These are phyloP conservation scores for Ceratocystis cacaofunesta DNA, from an alignment of 2,329 filamentous ascomycete genomes.

Conservation along the genomic window DNA sequence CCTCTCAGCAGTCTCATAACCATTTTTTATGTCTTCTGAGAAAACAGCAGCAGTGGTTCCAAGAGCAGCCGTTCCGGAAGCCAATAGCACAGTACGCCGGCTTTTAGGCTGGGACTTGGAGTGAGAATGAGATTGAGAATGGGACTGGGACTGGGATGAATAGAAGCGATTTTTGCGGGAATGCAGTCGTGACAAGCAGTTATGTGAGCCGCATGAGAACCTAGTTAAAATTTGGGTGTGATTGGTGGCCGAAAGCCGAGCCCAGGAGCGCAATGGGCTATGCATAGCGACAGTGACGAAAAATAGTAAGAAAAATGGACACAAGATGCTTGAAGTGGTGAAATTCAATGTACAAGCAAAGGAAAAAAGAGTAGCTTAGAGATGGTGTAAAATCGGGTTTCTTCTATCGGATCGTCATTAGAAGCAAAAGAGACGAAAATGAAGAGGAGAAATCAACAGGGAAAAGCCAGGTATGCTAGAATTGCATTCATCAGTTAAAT, in stretches of 20 bases:
- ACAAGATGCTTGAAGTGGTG: neutral
- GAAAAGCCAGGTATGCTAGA: neutral
- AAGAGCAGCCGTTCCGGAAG: slow-evolving; percentile 37
- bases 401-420: neutral
- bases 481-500: neutral
- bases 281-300: slow-evolving; percentile 2
- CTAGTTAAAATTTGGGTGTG: neutral
- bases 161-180: slow-evolving; percentile 8
- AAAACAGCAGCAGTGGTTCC: slow-evolving; percentile 38
- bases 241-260: slow-evolving; percentile 11
- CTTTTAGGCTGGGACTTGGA: neutral
- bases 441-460: neutral
- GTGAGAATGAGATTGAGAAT: neutral
- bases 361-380: neutral
- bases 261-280: slow-evolving; percentile 13
- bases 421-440: neutral
- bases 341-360: neutral
- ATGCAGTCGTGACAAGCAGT: neutral
- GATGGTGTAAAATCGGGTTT: neutral
- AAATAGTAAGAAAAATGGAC: neutral
- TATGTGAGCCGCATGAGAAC: neutral
- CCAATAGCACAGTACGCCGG: slow-evolving; percentile 30
- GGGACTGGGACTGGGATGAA: slow-evolving; percentile 1
- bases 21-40: slow-evolving; percentile 57
- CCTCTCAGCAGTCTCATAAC: slow-evolving; percentile 59